Percentiles rank a stretch among this genome's conserved stretches.
Conservation (phyloP, 2,329 filamentous ascomycete species). For the Colletotrichum paranaense region DNA sequence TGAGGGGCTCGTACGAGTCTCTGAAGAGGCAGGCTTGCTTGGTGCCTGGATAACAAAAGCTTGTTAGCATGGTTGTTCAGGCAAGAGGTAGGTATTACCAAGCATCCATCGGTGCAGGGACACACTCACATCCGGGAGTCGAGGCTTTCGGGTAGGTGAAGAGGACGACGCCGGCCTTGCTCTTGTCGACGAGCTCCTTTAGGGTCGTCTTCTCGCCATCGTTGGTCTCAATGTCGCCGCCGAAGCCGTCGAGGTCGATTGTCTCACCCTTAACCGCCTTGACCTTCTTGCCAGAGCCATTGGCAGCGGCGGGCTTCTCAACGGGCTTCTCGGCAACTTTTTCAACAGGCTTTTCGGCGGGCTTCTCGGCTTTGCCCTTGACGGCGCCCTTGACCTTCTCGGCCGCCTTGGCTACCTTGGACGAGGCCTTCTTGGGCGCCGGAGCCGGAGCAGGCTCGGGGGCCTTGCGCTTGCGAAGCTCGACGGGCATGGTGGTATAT, state of each 20-base stretch:
- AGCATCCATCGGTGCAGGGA: background rate
- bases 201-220: conserved; percentile 85
- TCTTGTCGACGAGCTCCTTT: conserved; percentile 83
- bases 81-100: background rate
- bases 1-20: conserved; percentile 82
- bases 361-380: conserved; percentile 40
- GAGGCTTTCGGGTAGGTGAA: conserved; percentile 97
- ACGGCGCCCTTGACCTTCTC: conserved; percentile 49
- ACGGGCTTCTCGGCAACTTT: conserved; percentile 46
- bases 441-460: conserved; percentile 57
- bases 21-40: conserved; percentile 94
- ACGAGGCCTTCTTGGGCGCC: conserved; percentile 57
- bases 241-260: conserved; percentile 69
- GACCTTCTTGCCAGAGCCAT: conserved; percentile 47
- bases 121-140: conserved; percentile 89
- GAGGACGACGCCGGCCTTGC: conserved; percentile 86
- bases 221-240: conserved; percentile 83
- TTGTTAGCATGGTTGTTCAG: conserved; percentile 1
- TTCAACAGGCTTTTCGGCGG: conserved; percentile 46
- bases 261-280: conserved; percentile 65
- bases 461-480: conserved; percentile 72
- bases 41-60: conserved; percentile 72
- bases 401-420: conserved; percentile 50
- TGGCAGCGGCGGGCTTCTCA: conserved; percentile 44
- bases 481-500: conserved; percentile 61